phyloP scores from a whole-genome alignment of 1,284 basidiomycete genomes.

The Earliella scabrosa region DNA sequence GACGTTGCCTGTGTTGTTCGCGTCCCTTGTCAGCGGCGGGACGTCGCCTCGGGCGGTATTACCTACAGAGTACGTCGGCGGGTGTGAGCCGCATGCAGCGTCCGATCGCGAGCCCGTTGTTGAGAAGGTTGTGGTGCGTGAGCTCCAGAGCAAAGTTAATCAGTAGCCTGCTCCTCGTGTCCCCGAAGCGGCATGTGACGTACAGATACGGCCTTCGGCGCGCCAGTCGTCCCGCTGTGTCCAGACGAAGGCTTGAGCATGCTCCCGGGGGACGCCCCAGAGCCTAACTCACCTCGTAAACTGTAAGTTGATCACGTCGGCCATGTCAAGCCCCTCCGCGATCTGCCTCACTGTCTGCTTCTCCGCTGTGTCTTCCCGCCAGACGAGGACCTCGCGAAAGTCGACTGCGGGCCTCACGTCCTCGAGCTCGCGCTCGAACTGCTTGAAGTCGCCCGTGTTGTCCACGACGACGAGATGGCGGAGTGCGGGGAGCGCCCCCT shows the following conservation, averaged over 20 bases:
- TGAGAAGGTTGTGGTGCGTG: constrained; percentile 78
- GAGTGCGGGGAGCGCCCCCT: constrained; percentile 64
- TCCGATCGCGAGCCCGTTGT: constrained; percentile 77
- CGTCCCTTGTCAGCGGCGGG: neutral
- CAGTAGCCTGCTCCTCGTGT: no score
- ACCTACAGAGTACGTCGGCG: constrained; percentile 68
- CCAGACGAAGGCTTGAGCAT: neutral
- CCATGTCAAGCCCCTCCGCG: constrained; percentile 46
- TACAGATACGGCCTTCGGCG: constrained; percentile 81
- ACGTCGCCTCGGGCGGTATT: neutral
- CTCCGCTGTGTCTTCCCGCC: constrained; percentile 57
- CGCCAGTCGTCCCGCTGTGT: constrained; percentile 76
- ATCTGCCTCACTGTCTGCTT: constrained; percentile 45
- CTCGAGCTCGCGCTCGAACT: constrained; percentile 46
- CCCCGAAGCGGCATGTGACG: constrained; percentile 21
- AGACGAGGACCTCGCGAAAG: constrained; percentile 69
- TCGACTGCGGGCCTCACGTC: constrained; percentile 58
- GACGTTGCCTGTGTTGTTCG: constrained; percentile 77
- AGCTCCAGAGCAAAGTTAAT: constrained; percentile 44
- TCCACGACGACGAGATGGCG: constrained; percentile 72
- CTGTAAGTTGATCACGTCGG: constrained; percentile 82
- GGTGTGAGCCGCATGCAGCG: constrained; percentile 70
- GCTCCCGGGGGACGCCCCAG: no score
- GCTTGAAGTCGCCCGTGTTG: constrained; percentile 47
- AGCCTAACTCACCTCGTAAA: constrained; percentile 70